Evolutionary conservation across 306 rosid genomes (phyloP).

Genomic region (Pyrus communis): DNA sequence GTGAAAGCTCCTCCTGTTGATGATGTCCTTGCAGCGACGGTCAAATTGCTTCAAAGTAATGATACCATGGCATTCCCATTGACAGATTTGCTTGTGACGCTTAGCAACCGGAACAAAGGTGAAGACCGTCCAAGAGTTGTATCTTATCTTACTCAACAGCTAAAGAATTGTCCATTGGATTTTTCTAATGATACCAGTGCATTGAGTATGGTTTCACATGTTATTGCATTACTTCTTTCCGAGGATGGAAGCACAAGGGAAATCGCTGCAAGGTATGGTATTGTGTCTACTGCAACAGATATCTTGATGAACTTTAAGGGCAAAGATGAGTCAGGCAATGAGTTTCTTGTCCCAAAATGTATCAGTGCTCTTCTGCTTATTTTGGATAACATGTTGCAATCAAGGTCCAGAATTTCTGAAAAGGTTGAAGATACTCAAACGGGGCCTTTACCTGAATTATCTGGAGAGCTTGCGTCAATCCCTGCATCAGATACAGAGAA

Average conservation of each 20-base stretch:
- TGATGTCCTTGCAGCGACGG: slow-evolving; percentile 73
- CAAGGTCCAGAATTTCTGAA: slow-evolving; percentile 55
- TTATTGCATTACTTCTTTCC: slow-evolving; percentile 72
- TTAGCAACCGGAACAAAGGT: slow-evolving; percentile 83
- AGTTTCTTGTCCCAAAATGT: slow-evolving; percentile 60
- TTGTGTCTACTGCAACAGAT: slow-evolving; percentile 53
- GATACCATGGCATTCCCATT: slow-evolving; percentile 83
- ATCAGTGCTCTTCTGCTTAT: slow-evolving; percentile 80
- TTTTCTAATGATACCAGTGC: slow-evolving; percentile 65
- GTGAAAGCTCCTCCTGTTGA: slow-evolving; percentile 82
- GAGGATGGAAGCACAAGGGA: slow-evolving; percentile 85
- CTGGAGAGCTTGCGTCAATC: slow-evolving; percentile 45
- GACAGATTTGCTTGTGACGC: slow-evolving; percentile 89
- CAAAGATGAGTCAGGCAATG: slow-evolving; percentile 56
- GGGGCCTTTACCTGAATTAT: slow-evolving; percentile 42
- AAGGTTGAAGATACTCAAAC: slow-evolving; percentile 50
- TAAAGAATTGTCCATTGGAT: slow-evolving; percentile 76
- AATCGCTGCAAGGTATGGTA: slow-evolving; percentile 76
- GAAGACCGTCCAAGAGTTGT: slow-evolving; percentile 77
- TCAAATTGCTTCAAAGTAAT: slow-evolving; percentile 76
- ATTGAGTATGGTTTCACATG: slow-evolving; percentile 72
- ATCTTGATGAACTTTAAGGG: slow-evolving; percentile 66
- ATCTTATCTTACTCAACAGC: slow-evolving; percentile 90
- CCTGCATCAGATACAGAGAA: slow-evolving; percentile 35
- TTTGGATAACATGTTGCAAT: slow-evolving; percentile 88